phyloP scores from a whole-genome alignment of 2,329 filamentous ascomycete genomes.

The Stagonosporopsis rhizophila region DNA sequence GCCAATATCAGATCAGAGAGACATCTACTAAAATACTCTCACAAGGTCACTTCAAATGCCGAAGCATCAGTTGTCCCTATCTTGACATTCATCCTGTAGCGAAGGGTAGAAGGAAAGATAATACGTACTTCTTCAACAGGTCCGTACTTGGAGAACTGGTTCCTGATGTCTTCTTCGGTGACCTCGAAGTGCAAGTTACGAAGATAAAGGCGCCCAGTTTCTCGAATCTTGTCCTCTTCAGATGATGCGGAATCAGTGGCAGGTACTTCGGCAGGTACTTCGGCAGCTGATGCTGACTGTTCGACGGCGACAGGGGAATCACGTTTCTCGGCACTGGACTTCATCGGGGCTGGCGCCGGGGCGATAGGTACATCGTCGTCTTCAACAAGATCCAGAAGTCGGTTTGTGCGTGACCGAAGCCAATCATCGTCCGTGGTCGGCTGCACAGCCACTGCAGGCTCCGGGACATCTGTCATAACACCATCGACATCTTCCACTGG shows the following conservation, averaged over 20 bases:
- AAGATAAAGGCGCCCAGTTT: constrained; percentile 82
- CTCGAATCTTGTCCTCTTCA: constrained; percentile 68
- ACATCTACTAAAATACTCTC: constrained; percentile 99
- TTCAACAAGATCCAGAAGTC: constrained; percentile 83
- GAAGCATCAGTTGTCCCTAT: constrained; percentile 99
- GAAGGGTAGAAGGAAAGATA: constrained; percentile 25
- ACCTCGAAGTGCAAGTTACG: constrained; percentile 86
- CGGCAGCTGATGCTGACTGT: constrained; percentile 2
- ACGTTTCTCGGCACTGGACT: constrained; percentile 22
- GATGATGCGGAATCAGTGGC: constrained; percentile 47
- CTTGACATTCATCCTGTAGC: constrained; percentile 85
- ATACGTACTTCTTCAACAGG: constrained; percentile 82
- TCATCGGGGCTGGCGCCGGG: constrained; percentile 11
- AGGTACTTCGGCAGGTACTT: constrained; percentile 20
- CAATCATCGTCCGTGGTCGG: constrained; percentile 82
- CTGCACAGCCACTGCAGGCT: constrained; percentile 34
- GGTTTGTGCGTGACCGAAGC: constrained; percentile 87
- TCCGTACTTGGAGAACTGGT: constrained; percentile 76
- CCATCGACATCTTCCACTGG: constrained; percentile 24
- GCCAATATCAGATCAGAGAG: constrained; percentile 79
- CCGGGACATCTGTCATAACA: constrained; percentile 24
- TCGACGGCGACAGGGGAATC: constrained; percentile 19
- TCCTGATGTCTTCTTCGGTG: constrained; percentile 76
- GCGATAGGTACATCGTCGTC: constrained; percentile 64
- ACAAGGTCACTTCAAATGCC: constrained; percentile 88